These are phyloP conservation scores for Lasiosphaeria hispida DNA, from an alignment of 495 filamentous ascomycete genomes.

Conservation along the genomic window DNA sequence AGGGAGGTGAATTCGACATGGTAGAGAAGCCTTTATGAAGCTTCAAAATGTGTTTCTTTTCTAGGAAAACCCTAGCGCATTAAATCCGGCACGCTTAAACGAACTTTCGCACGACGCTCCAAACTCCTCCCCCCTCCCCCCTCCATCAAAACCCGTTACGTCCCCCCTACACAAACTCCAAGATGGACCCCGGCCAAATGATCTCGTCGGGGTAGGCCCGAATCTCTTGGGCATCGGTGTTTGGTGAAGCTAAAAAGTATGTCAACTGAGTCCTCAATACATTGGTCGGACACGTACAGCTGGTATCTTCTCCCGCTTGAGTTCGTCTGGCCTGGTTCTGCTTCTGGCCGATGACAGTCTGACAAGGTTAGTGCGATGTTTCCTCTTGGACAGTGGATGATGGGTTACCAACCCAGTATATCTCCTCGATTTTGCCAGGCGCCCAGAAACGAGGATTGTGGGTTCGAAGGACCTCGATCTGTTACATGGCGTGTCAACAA, in stretches of 20 bases:
- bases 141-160: not conserved
- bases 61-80: too few relatives aligned
- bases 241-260: not conserved
- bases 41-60: too few relatives aligned
- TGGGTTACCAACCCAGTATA: not conserved
- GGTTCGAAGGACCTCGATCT: not conserved
- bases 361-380: too few relatives aligned
- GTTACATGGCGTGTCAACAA: not conserved
- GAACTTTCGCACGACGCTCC: not conserved
- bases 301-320: too few relatives aligned
- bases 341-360: too few relatives aligned
- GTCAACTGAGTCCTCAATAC: too few relatives aligned
- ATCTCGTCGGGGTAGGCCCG: not conserved
- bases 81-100: too few relatives aligned
- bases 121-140: not conserved
- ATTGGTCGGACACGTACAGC: too few relatives aligned
- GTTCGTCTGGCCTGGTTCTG: too few relatives aligned
- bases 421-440: not conserved
- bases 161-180: not conserved
- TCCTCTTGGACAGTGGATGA: not conserved
- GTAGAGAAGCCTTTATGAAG: too few relatives aligned
- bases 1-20: too few relatives aligned
- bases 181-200: constrained; percentile 1
- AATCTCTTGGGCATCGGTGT: not conserved
- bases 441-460: constrained; percentile 4